These are phyloP conservation scores for Daldinia caldariorum DNA, from an alignment of 495 filamentous ascomycete genomes.

Conservation along the genomic window DNA sequence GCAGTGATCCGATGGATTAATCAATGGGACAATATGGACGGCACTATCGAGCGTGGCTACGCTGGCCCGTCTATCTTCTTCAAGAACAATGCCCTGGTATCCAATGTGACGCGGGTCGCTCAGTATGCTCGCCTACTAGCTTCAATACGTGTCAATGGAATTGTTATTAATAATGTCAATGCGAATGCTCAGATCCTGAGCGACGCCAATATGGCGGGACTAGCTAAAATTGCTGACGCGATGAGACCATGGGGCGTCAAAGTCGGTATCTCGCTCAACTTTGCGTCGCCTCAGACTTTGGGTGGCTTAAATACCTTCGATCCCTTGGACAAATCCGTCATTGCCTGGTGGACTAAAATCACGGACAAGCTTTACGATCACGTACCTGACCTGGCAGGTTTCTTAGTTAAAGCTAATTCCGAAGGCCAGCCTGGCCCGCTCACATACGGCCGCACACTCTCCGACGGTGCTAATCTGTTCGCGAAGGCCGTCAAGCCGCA, in stretches of 20 bases:
- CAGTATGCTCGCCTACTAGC: conserved; percentile 75
- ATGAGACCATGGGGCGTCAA: conserved; percentile 74
- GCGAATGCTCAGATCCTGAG: conserved; percentile 68
- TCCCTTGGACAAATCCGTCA: conserved; percentile 67
- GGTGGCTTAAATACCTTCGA: conserved; percentile 70
- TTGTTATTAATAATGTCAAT: conserved; percentile 79
- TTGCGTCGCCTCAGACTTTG: conserved; percentile 68
- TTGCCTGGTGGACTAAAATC: conserved; percentile 68
- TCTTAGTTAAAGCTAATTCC: conserved; percentile 77
- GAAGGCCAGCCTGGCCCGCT: conserved; percentile 77
- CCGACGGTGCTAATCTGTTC: conserved; percentile 76
- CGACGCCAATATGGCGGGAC: conserved; percentile 65
- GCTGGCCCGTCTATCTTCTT: conserved; percentile 78
- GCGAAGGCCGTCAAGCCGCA: conserved; percentile 67
- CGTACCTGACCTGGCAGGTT: conserved; percentile 74
- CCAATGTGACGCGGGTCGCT: conserved; percentile 66
- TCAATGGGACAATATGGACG: conserved; percentile 79
- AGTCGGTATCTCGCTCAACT: conserved; percentile 73
- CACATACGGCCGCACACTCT: conserved; percentile 74
- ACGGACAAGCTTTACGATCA: conserved; percentile 66
- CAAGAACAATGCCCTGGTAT: conserved; percentile 59
- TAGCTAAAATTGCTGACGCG: conserved; percentile 69
- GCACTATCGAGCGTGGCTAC: conserved; percentile 75
- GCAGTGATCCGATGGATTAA: conserved; percentile 76
- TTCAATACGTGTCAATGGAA: conserved; percentile 72